Base-by-base conservation (phyloP, 164 flowering plant genomes). In the Houttuynia cordata region DNA sequence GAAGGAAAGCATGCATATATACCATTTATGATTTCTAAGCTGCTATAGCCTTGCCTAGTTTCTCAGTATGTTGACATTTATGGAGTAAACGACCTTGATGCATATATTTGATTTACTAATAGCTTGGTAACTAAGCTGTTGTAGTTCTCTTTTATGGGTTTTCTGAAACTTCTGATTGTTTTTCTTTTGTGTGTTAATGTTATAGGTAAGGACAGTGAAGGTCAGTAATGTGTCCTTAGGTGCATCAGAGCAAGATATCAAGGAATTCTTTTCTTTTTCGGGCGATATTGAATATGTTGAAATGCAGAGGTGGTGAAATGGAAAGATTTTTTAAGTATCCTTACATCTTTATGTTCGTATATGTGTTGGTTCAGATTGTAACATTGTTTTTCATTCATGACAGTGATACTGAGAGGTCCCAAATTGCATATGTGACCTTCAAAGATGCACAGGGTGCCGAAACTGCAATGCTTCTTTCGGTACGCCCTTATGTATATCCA, bases 381-480 rank as follows among this genome's bases (percentile, higher is more conserved):
- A 39, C n/a, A 21, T 5, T 57, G 41, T 56, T 24, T 24, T 59
- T 22, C 58, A 25, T 40, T 55, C 61, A 18, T 62, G 62, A 58
- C 74, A 88, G 96, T 72, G 88, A 71, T 45, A 78, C 62, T 69
- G 92, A 82, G 64, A 69, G 82, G 54, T 82, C 85, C 72, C 96
- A 86, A 69, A 60, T 75, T 74, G 96, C 96, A 50, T 80, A 73
- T 73, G 90, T 88, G 60, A 84, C 92, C 57, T 88, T 85, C 71
- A 82, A 80, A 78, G 88, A 88, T 69, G 41, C 86, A 12, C 81
- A 85, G 66, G 88, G 88, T 37, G 88, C 96, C 55, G 92, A 88
- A 59, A 88, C 90, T 63, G 88, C 92, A 1, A 69, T 78, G 61
- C 90, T 88, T 64, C 90, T 88, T 62, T 82, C 92, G 77, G 96